These are phyloP conservation scores for Phyllachora maydis DNA, from an alignment of 2,329 filamentous ascomycete species.

Conservation along the genomic window DNA sequence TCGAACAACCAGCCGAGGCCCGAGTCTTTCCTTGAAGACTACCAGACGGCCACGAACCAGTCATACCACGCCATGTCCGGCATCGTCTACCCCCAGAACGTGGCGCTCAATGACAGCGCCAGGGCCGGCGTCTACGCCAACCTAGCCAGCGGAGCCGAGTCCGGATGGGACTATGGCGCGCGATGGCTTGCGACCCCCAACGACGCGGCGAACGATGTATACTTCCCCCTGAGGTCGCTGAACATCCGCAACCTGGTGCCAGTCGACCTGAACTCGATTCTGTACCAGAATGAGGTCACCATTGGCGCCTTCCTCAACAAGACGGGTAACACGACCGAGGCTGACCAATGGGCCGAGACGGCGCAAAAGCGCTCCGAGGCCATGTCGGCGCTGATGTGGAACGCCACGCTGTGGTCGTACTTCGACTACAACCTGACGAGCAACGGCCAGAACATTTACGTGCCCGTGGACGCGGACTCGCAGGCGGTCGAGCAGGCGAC, in stretches of 20 bases:
- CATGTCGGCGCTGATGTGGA: conserved; percentile 45
- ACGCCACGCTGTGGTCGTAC: conserved; percentile 37
- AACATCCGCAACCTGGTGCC: conserved; percentile 37
- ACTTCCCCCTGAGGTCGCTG: conserved; percentile 43
- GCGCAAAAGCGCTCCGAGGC: conserved; percentile 34
- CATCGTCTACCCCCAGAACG: conserved; percentile 31
- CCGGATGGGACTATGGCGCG: conserved; percentile 41
- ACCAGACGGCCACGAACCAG: conserved; percentile 39
- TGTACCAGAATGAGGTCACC: conserved; percentile 42
- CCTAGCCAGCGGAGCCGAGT: conserved; percentile 43
- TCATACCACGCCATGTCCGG: conserved; percentile 40
- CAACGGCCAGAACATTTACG: conserved; percentile 29
- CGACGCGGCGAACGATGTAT: conserved; percentile 36
- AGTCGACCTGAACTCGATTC: conserved; percentile 47
- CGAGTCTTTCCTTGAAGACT: conserved; percentile 47
- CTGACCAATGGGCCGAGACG: conserved; percentile 23
- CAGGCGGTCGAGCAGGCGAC: conserved; percentile 16
- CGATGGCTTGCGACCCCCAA: conserved; percentile 35
- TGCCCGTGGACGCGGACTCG: conserved; percentile 24
- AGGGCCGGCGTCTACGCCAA: conserved; percentile 35
- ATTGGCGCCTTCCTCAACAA: conserved; percentile 32
- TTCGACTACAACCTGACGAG: conserved; percentile 51
- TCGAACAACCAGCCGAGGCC: conserved; percentile 44
- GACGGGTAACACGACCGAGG: conserved; percentile 26
- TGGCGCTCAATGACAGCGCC: conserved; percentile 27